These are phyloP conservation scores for Trichoderma brevicompactum DNA, from an alignment of 2,329 filamentous ascomycete genomes.

Conservation along the genomic window DNA sequence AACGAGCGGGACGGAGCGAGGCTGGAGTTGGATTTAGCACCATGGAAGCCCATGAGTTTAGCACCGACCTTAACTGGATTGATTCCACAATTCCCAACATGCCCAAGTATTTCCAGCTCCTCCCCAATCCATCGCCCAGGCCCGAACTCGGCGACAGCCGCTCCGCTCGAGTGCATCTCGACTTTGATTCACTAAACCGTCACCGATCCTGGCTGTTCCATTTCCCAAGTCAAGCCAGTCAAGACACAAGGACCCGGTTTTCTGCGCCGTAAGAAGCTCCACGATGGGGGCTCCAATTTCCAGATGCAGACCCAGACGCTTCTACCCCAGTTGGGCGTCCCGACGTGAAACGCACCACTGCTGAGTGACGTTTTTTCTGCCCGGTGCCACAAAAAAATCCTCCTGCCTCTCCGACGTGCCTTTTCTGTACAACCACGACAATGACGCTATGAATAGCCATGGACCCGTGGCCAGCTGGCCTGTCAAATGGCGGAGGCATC, in stretches of 20 bases:
- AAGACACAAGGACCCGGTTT: slow-evolving; percentile 16
- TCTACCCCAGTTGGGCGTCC: slow-evolving; percentile 25
- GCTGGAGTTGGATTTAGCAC: background rate
- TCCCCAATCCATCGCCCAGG: slow-evolving; percentile 6
- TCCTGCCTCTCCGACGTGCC: slow-evolving; percentile 15
- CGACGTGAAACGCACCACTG: slow-evolving; percentile 25
- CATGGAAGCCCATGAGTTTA: background rate
- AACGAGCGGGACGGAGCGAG: slow-evolving; percentile 4
- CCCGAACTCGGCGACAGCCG: slow-evolving; percentile 24
- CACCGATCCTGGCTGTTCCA: slow-evolving; percentile 16
- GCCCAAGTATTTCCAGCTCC: background rate
- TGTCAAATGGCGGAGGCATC: slow-evolving; percentile 1
- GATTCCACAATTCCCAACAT: slow-evolving; percentile 6
- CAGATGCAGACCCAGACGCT: slow-evolving; percentile 24
- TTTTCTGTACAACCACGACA: slow-evolving; percentile 4
- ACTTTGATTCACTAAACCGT: slow-evolving; percentile 20
- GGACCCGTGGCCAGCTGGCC: background rate
- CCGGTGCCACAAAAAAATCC: slow-evolving; percentile 23
- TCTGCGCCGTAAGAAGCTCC: slow-evolving; percentile 16
- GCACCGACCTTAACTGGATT: background rate
- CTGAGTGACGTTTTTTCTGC: slow-evolving; percentile 24
- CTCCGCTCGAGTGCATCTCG: slow-evolving; percentile 20
- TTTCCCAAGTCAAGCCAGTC: slow-evolving; percentile 16
- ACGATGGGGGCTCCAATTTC: slow-evolving; percentile 21
- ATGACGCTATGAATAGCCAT: slow-evolving; percentile 13